phyloP scores from a whole-genome alignment of 805 yeast species.

The Cyberlindnera galapagoensis region DNA sequence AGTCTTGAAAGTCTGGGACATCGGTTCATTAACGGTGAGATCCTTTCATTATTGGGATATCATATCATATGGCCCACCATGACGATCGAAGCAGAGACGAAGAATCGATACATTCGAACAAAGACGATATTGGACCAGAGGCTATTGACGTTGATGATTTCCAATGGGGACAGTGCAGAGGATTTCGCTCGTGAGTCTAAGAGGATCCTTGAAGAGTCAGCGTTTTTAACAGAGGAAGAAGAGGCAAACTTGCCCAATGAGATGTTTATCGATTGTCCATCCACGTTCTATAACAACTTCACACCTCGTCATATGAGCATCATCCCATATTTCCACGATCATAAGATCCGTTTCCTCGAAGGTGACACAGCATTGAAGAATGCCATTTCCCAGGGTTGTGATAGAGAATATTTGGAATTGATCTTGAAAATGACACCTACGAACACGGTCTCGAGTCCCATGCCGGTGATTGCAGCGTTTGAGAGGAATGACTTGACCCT shows the following conservation, averaged over 20 bases:
- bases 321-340: too few relatives aligned
- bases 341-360: slow-evolving; percentile 9
- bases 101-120: slow-evolving; percentile 11
- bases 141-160: slow-evolving; percentile 10
- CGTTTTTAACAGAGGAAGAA: too few relatives aligned
- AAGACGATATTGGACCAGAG: slow-evolving; percentile 14
- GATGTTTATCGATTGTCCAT: slow-evolving; percentile 17
- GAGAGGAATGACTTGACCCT: slow-evolving; percentile 4
- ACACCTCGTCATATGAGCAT: neutral
- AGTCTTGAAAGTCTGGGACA: too few relatives aligned
- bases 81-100: slow-evolving; percentile 11
- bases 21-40: slow-evolving; percentile 19
- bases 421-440: slow-evolving; percentile 10
- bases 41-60: slow-evolving; percentile 20
- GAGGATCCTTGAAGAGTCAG: slow-evolving; percentile 17
- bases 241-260: too few relatives aligned
- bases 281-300: slow-evolving; percentile 10
- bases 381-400: slow-evolving; percentile 6
- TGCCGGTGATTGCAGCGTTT: slow-evolving; percentile 17
- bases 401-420: neutral
- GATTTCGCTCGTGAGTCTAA: slow-evolving; percentile 13
- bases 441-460: slow-evolving; percentile 2
- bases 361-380: slow-evolving; percentile 4
- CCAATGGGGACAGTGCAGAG: slow-evolving; percentile 10
- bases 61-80: slow-evolving; percentile 22